Base-by-base conservation (phyloP, 106 monocot species). In the Posidonia australis region DNA sequence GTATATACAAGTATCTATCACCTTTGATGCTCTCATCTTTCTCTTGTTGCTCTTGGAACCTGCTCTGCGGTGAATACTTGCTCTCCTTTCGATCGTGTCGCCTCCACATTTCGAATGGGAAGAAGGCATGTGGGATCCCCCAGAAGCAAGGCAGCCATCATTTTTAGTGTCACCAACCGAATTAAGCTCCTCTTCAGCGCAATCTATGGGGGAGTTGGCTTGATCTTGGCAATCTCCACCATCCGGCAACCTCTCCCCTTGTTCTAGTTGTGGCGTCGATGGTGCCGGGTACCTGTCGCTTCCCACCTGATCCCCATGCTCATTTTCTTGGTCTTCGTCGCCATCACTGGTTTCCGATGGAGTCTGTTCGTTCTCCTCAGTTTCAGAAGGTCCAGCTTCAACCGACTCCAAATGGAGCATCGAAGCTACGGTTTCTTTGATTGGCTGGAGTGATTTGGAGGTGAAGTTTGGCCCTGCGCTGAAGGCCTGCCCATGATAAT, bases 401-500 rank as follows among this genome's bases (percentile, higher is more conserved):
- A 76, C 76, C 9, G 73, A 61, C 13, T 76, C 63, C 24, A 78
- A 36, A 9, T 51, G 80, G 67, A 90, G 76, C 71, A 90, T 78
- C 0, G 89, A 80, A 28, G 66, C 65, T 41, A 85, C 76, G 0
- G 67, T 86, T 61, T 90, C 90, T 76, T 90, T 86, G 27, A 87
- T 71, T 24, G 92, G 84, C 67, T 74, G 68, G 56, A 87, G 63
- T 26, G 92, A 81, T 64, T 78, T 88, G 52, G 82, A 69, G 28
- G 77, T 46, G 26, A 10, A 51, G 51, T 45, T 66, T 11, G 51
- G 73, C 41, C 78, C 74, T 80, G 80, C 76, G 64, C 69, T 87
- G 63, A 92, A 82, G 63, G 92, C 92, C 92, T 87, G 78, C 72
- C 76, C 73, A 76, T 66, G 29, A 46, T n/a, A 21, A 46, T 26